Base-by-base conservation (phyloP, 306 rosid species). In the Elaeagnus macrophylla region DNA sequence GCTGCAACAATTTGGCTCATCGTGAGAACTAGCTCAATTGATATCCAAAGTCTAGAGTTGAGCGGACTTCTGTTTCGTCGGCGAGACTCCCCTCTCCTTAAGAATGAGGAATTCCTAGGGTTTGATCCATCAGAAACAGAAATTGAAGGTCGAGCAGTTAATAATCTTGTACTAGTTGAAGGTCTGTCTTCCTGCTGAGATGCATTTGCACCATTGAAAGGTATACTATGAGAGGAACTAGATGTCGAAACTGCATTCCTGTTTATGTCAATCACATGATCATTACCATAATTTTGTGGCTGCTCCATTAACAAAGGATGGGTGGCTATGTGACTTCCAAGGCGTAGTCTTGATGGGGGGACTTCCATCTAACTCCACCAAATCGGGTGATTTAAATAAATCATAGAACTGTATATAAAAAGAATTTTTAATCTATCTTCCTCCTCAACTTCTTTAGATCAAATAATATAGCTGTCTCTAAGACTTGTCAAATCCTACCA, bases 1-100 rank as follows among this genome's bases (percentile, higher is more conserved):
- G 99, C 83, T 13, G 89, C 96, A 66, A 87, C 71, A 57, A 91
- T 91, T 71, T 91, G 99, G 78, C 99, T 70, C 39, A 84, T 14
- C 14, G 88, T 78, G 67, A 91, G 93, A 52, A 69, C 80, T 56
- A 91, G 80, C 69, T 91, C 96, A 71, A 87, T 65, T 42, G 96
- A 91, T 72, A 91, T 84, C 96, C 99, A 91, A 52, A 91, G 46
- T 46, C 87, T 90, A 12, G 99, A 86, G 75, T 91, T 90, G 70
- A 84, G 73, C 2, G 99, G 96, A 73, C 95, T 87, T 72, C 95
- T 77, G 52, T 25, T 25, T 25, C 72, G 86, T 35, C 87, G 86
- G 36, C 87, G 95, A 6, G 73, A 52, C 8, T 91, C 96, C 65
- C 85, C 94, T 54, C 93, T 79, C 51, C 99, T 80, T 15, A 62